Conservation (phyloP, 208 protist species). For the Borovskyia barvae region DNA sequence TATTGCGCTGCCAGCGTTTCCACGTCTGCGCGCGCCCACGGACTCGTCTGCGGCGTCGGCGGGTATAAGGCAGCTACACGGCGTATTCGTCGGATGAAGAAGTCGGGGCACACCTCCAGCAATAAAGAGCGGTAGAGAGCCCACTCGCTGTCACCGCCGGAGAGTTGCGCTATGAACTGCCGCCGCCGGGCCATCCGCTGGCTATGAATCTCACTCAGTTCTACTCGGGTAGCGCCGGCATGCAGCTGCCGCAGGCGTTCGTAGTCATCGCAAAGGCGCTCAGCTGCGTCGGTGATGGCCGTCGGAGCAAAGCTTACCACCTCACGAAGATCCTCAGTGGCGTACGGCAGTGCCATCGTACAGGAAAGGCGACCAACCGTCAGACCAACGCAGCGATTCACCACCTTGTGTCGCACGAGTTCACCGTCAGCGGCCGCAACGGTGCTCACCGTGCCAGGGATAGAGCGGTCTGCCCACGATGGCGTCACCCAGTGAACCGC, state of each 20-base stretch:
- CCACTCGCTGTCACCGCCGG: slow-evolving; percentile 33
- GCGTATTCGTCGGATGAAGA: slow-evolving; percentile 38
- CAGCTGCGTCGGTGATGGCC: slow-evolving; percentile 17
- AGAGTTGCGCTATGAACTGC: slow-evolving; percentile 25
- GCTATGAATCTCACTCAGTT: neutral
- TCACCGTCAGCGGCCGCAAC: slow-evolving; percentile 57
- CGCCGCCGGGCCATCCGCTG: neutral
- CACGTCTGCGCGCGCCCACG: slow-evolving; percentile 18
- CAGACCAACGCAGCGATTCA: slow-evolving; percentile 61
- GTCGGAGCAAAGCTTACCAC: slow-evolving; percentile 6
- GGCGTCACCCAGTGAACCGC: slow-evolving; percentile 65
- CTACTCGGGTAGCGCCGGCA: slow-evolving; percentile 4
- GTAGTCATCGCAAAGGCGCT: slow-evolving; percentile 28
- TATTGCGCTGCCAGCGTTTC: slow-evolving; percentile 32
- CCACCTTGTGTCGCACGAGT: slow-evolving; percentile 45
- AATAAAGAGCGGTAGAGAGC: slow-evolving; percentile 35
- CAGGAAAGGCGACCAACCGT: slow-evolving; percentile 56
- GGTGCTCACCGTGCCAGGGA: slow-evolving; percentile 23
- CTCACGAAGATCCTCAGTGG: slow-evolving; percentile 29
- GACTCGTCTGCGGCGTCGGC: slow-evolving; percentile 21
- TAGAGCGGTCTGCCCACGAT: slow-evolving; percentile 21
- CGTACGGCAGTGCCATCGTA: slow-evolving; percentile 45
- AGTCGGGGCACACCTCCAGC: slow-evolving; percentile 36
- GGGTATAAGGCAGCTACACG: slow-evolving; percentile 31
- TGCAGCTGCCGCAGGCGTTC: slow-evolving; percentile 14